These are phyloP conservation scores for Austroboletus niveus DNA, from an alignment of 1,284 basidiomycete genomes.

Conservation along the genomic window DNA sequence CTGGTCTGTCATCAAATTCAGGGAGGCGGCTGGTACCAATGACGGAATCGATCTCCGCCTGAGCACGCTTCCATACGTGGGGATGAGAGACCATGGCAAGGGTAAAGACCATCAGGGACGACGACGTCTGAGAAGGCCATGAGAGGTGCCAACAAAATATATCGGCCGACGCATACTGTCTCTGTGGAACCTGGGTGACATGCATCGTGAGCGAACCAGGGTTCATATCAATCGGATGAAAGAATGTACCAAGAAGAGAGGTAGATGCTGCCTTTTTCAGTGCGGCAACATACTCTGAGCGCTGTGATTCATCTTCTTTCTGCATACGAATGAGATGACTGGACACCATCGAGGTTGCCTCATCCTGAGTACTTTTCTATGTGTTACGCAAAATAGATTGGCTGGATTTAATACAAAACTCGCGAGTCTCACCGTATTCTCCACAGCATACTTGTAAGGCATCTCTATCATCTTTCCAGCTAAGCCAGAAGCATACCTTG, in stretches of 20 bases:
- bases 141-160: neutral
- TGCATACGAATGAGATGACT: constrained; percentile 13
- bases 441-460: constrained; percentile 10
- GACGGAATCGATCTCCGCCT: constrained; percentile 36
- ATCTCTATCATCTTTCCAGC: constrained; percentile 4
- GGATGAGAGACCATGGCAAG: constrained; percentile 36
- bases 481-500: constrained; percentile 1
- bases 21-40: constrained; percentile 38
- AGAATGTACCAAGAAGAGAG: constrained; percentile 12
- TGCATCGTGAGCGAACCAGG: neutral
- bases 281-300: neutral
- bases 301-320: constrained; percentile 4
- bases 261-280: constrained; percentile 11
- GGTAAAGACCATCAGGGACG: constrained; percentile 23
- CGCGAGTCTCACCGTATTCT: constrained; percentile 1
- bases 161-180: constrained; percentile 6
- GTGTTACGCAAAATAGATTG: too few relatives aligned
- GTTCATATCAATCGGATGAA: neutral
- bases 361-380: neutral
- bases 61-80: constrained; percentile 11
- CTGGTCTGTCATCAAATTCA: constrained; percentile 35
- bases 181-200: constrained; percentile 7
- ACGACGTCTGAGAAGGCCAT: constrained; percentile 5
- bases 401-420: too few relatives aligned
- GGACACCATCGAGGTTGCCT: constrained; percentile 10